Conservation (phyloP, 2,329 filamentous ascomycete species). For the Botrytis elliptica region DNA sequence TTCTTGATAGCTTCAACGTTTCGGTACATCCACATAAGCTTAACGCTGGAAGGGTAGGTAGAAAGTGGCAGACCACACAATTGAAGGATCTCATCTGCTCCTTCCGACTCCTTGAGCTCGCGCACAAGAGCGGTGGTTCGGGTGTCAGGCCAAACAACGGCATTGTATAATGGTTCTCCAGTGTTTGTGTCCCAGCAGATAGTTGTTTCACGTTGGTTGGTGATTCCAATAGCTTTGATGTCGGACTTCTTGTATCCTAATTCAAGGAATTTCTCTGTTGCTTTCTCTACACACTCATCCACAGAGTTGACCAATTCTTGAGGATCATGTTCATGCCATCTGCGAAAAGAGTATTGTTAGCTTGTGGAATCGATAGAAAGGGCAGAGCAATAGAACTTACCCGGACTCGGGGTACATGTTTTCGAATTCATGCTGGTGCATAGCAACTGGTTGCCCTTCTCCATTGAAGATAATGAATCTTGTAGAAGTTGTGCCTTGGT, state of each 20-base stretch:
- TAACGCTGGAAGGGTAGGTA: slow-evolving; percentile 77
- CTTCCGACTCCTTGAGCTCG: slow-evolving; percentile 65
- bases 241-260: slow-evolving; percentile 65
- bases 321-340: slow-evolving; percentile 85
- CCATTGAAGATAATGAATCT: slow-evolving; percentile 89
- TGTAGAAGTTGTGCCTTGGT: slow-evolving; percentile 87
- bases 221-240: slow-evolving; percentile 76
- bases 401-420: slow-evolving; percentile 83
- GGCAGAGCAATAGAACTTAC: slow-evolving; percentile 50
- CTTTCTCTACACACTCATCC: slow-evolving; percentile 72
- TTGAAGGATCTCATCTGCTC: slow-evolving; percentile 63
- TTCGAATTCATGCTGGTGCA: slow-evolving; percentile 82
- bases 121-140: slow-evolving; percentile 69
- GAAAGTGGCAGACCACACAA: slow-evolving; percentile 77
- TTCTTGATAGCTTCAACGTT: slow-evolving; percentile 65
- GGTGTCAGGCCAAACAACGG: slow-evolving; percentile 86
- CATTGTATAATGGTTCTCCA: slow-evolving; percentile 74
- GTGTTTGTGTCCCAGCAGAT: slow-evolving; percentile 77
- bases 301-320: slow-evolving; percentile 71
- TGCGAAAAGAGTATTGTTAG: slow-evolving; percentile 41
- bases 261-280: slow-evolving; percentile 65
- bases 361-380: neutral
- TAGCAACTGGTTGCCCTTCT: slow-evolving; percentile 72
- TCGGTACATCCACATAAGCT: slow-evolving; percentile 73
- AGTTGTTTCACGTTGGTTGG: slow-evolving; percentile 64